phyloP scores from a whole-genome alignment of 305 asterid species.

The Solanum hybrid region DNA sequence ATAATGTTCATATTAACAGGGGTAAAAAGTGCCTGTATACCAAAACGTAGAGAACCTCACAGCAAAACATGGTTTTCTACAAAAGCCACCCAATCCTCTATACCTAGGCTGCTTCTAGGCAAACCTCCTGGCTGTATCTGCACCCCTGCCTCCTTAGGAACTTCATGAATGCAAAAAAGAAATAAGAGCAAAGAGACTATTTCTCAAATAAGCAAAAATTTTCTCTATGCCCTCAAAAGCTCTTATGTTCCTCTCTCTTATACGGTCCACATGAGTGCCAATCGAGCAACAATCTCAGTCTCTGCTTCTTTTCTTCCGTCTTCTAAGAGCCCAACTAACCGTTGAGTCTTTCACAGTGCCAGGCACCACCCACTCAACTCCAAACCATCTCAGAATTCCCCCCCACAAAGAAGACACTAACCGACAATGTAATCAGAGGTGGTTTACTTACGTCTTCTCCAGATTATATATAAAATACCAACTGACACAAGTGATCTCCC shows the following conservation, averaged over 20 bases:
- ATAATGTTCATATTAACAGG: not conserved
- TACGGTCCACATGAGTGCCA: not conserved
- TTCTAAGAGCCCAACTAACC: not conserved
- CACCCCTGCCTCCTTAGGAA: not conserved
- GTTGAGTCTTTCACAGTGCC: not conserved
- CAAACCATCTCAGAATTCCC: not conserved
- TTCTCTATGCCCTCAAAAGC: not conserved
- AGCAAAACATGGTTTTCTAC: not conserved
- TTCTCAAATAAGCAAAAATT: not conserved
- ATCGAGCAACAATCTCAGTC: not conserved
- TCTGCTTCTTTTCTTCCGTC: not conserved
- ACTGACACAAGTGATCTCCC: not conserved
- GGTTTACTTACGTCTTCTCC: not conserved
- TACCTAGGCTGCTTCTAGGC: not conserved
- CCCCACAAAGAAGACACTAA: not conserved
- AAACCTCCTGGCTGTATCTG: not conserved
- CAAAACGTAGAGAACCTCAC: not conserved
- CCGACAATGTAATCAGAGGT: not conserved
- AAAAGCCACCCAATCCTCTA: not conserved
- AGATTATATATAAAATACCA: not conserved
- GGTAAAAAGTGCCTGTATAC: not conserved
- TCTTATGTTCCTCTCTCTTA: not conserved
- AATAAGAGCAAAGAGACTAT: not conserved
- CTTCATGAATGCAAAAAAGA: not conserved
- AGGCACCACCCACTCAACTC: not conserved